A percentile compares a stretch with the other conserved stretches of the same genome.
These are phyloP conservation scores for Pterulicium gracile DNA, from an alignment of 1,284 basidiomycete genomes.

Conservation along the genomic window DNA sequence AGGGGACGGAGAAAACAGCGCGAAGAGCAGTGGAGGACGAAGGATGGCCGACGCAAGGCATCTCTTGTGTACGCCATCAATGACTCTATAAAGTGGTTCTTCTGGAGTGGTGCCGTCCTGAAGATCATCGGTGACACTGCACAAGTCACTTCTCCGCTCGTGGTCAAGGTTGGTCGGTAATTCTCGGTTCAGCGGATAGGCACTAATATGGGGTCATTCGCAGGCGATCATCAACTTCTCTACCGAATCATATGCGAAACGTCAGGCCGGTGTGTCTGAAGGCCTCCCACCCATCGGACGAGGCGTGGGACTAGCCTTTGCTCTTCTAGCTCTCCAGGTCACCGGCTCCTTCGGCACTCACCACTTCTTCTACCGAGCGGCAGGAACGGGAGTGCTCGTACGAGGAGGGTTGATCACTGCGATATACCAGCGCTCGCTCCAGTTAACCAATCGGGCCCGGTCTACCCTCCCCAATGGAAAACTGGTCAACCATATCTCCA, in stretches of 20 bases:
- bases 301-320: conserved; percentile 70
- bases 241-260: conserved; percentile 49
- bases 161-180: conserved; percentile 53
- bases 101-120: conserved; percentile 72
- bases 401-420: conserved; percentile 84
- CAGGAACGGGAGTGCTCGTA: conserved; percentile 69
- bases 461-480: conserved; percentile 77
- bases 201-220: not conserved
- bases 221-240: conserved; percentile 51
- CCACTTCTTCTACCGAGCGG: conserved; percentile 73
- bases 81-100: conserved; percentile 74
- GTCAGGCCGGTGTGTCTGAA: conserved; percentile 28
- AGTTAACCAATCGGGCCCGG: conserved; percentile 74
- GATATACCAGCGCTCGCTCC: conserved; percentile 76
- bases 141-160: conserved; percentile 64
- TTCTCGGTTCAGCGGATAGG: too few species aligned
- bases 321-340: conserved; percentile 62
- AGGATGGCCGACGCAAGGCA: conserved; percentile 51
- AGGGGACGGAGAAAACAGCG: conserved; percentile 39
- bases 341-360: conserved; percentile 61
- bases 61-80: conserved; percentile 71
- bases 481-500: conserved; percentile 89
- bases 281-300: conserved; percentile 48
- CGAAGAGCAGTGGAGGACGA: conserved; percentile 55
- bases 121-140: conserved; percentile 69